Conservation (phyloP, 2,329 filamentous ascomycete genomes). For the Paecilomyces fulvus region DNA sequence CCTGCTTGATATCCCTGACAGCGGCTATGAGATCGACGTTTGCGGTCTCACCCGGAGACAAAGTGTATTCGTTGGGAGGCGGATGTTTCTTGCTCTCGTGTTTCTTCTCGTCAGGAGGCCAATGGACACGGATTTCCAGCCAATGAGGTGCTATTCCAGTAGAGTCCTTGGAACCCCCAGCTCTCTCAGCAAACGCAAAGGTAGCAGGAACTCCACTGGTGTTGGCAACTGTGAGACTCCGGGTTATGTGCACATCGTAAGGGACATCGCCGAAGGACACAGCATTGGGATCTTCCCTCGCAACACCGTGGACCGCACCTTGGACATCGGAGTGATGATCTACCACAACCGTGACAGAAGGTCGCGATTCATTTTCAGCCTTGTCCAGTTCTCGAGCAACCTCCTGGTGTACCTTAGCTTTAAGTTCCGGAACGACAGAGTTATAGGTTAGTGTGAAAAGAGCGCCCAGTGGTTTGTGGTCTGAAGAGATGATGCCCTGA, state of each 20-base stretch:
- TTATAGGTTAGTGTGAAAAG: conserved; percentile 80
- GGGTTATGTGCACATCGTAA: conserved; percentile 57
- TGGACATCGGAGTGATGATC: conserved; percentile 44
- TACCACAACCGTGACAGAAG: conserved; percentile 72
- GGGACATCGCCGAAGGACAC: conserved; percentile 72
- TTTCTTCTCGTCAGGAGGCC: conserved; percentile 34
- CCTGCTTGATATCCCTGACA: conserved; percentile 55
- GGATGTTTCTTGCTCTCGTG: conserved; percentile 16
- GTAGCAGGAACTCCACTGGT: conserved; percentile 75
- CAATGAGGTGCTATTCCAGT: conserved; percentile 49
- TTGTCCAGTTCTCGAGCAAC: conserved; percentile 82
- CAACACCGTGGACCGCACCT: conserved; percentile 28
- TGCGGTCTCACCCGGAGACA: conserved; percentile 79
- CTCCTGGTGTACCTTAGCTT: conserved; percentile 74
- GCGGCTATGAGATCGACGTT: conserved; percentile 60
- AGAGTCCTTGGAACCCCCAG: conserved; percentile 40
- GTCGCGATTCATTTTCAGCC: conserved; percentile 82
- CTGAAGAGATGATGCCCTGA: conserved; percentile 81
- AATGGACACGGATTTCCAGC: conserved; percentile 61
- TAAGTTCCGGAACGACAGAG: conserved; percentile 74
- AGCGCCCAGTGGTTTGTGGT: conserved; percentile 86
- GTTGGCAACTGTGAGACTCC: conserved; percentile 78
- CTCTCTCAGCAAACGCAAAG: conserved; percentile 70
- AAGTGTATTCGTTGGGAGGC: conserved; percentile 46
- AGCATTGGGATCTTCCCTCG: conserved; percentile 39